Evolutionary conservation across 495 filamentous ascomycete genomes (phyloP).

Genomic region (Usnea hakonensis): DNA sequence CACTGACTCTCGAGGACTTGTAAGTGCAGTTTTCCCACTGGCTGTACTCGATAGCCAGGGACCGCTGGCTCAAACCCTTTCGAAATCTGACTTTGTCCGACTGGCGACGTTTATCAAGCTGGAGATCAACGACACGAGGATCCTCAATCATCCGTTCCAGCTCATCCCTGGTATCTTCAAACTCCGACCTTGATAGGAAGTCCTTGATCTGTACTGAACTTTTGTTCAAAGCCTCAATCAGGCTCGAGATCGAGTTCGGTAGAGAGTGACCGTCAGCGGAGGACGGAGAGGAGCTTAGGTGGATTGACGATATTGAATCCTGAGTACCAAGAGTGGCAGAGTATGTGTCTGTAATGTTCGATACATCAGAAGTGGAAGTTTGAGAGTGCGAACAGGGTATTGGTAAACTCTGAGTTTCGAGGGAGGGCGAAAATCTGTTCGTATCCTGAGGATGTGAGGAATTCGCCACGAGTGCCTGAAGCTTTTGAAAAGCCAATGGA

Average conservation of each 20-base stretch:
- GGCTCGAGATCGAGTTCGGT: neutral
- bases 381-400: neutral
- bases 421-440: neutral
- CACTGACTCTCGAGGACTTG: neutral
- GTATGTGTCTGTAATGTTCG: neutral
- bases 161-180: conserved; percentile 3
- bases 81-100: conserved; percentile 1
- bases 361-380: neutral
- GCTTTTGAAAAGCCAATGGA: conserved; percentile 2
- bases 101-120: conserved; percentile 1
- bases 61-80: conserved; percentile 1
- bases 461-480: neutral
- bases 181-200: neutral
- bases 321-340: neutral
- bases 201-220: conserved; percentile 1
- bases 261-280: neutral
- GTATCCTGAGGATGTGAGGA: neutral
- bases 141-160: conserved; percentile 1
- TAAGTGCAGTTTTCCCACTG: conserved; percentile 1
- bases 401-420: neutral
- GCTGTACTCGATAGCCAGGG: neutral
- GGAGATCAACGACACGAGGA: neutral
- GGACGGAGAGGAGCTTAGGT: neutral
- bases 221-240: conserved; percentile 5
- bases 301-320: neutral